A percentile compares a stretch with the other conserved stretches of the same genome.
Conservation (phyloP, 164 flowering plant species). For the Vitis rupestris region DNA sequence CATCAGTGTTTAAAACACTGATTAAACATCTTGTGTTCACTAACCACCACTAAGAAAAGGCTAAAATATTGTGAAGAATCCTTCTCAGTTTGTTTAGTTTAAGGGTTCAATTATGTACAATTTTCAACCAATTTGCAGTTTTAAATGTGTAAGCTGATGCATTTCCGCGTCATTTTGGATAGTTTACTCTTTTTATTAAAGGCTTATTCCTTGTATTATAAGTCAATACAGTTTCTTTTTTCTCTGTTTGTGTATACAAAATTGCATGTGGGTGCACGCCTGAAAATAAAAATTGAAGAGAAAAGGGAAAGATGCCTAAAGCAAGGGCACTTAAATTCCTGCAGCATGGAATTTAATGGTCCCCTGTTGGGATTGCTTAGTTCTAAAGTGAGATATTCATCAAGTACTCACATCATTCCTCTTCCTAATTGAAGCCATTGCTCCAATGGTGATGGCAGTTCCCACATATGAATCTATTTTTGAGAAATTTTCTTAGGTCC, state of each 20-base stretch:
- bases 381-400: no score
- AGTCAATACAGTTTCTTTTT: neutral
- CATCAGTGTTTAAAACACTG: constrained; percentile 27
- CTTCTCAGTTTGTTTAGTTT: neutral
- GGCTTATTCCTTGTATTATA: neutral
- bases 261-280: no score
- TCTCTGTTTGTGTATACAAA: neutral
- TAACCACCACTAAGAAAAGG: neutral
- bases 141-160: constrained; percentile 13
- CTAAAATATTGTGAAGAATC: neutral
- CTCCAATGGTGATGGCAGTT: no score
- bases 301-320: no score
- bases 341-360: no score
- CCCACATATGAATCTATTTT: no score
- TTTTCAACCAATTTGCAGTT: neutral
- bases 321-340: no score
- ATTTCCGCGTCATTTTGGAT: constrained; percentile 5
- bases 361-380: no score
- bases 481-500: no score
- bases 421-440: no score
- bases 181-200: constrained; percentile 6
- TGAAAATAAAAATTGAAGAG: no score
- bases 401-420: no score
- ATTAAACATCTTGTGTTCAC: neutral
- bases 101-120: neutral